phyloP scores from a whole-genome alignment of 1,284 basidiomycete species.

The Ustilago cynodontis region DNA sequence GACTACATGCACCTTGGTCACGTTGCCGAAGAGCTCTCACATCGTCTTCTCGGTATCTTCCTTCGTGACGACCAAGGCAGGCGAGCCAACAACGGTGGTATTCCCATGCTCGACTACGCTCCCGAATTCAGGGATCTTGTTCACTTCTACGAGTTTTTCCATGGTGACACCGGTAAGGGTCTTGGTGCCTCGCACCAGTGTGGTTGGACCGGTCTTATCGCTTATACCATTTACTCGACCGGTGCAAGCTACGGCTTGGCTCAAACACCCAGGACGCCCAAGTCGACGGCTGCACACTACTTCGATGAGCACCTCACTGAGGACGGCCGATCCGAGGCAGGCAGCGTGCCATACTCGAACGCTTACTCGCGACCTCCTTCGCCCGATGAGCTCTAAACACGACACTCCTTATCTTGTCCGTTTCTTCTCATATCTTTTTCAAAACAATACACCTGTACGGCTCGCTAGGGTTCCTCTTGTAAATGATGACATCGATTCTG shows the following conservation, averaged over 20 bases:
- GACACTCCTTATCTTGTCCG: background rate
- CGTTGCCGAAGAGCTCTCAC: constrained; percentile 96
- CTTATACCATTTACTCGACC: constrained; percentile 76
- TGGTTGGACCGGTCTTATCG: constrained; percentile 79
- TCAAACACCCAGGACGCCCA: constrained; percentile 77
- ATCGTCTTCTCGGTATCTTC: constrained; percentile 96
- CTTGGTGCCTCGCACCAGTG: constrained; percentile 94
- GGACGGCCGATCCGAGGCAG: constrained; percentile 58
- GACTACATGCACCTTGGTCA: constrained; percentile 92
- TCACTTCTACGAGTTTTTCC: constrained; percentile 98
- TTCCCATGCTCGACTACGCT: constrained; percentile 86
- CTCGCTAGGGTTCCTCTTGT: constrained; percentile 7
- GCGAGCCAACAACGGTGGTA: constrained; percentile 91
- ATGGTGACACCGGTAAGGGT: constrained; percentile 89
- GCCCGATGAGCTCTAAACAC: constrained; percentile 59
- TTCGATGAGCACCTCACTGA: constrained; percentile 74
- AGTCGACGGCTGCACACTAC: constrained; percentile 88
- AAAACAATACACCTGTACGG: background rate
- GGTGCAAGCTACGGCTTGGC: constrained; percentile 64
- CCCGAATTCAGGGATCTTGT: constrained; percentile 97
- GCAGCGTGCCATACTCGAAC: constrained; percentile 50
- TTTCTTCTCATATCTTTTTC: background rate
- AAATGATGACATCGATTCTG: constrained; percentile 10
- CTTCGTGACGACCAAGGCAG: constrained; percentile 86
- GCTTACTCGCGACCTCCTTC: constrained; percentile 61